Base-by-base conservation (phyloP, 768 basidiomycete species). In the Favolaschia claudopus region DNA sequence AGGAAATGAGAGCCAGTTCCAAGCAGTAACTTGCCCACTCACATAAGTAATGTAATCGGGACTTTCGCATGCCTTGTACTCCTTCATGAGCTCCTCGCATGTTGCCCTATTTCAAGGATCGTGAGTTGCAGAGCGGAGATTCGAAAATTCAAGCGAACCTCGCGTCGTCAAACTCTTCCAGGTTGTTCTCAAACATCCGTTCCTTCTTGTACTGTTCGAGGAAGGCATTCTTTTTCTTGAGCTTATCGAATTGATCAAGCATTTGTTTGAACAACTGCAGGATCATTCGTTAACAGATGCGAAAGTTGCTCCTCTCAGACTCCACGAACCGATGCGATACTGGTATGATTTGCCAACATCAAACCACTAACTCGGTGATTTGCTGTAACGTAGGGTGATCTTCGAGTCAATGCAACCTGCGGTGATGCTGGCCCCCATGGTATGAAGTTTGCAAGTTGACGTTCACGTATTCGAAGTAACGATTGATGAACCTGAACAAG, bases 321-420 rank as follows among this genome's bases (percentile, higher is more conserved):
- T 7, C 9, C 9, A 82, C 91, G 36, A 65, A 96, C 93, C 31
- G 95, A 95, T 25, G 94, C 94, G 58, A 99, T 95, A 67, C 95
- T 95, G n/a, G 97, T 99, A 72, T 99, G 97, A 68, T 99, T 99
- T 10, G 96, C 97, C 46, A 99, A 85, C 97, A 99, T 99, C 47
- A 99, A 82, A 0, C 96, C 96, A 72, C 96, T 98, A 54, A 99
- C 96, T 13, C 96, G 90, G 73, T 99, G 95, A 67, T 89, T 92
- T 34, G 92, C 88, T 5, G 87, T 82, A 50, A 97, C 79, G 69
- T 96, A 96, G 7, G 95, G 95, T 15, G 93, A 95, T 67, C 86
- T 89, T 56, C 93, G 88, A 2, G 96, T 97, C 58, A 98, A 77
- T 6, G 97, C 96, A 7, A 99, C 96, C 75, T 99, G 97, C 67